Percentiles rank a stretch among this genome's conserved stretches.
These are phyloP conservation scores for Citrus mangshanensis DNA, from an alignment of 345 rosid genomes.

Conservation along the genomic window DNA sequence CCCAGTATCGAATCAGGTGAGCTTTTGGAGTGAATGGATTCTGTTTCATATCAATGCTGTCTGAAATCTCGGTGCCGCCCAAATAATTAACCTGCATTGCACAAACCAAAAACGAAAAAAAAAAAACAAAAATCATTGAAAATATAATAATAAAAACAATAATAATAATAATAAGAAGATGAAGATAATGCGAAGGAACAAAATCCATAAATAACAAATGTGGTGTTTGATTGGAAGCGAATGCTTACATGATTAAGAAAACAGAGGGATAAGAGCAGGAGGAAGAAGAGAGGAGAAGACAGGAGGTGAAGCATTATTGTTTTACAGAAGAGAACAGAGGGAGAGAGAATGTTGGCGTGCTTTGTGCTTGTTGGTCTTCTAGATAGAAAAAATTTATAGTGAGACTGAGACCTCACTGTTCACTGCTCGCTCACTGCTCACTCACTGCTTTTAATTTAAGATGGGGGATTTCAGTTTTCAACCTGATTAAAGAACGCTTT, in stretches of 20 bases:
- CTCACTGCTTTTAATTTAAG: neutral
- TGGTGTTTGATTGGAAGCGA: neutral
- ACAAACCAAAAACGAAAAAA: neutral
- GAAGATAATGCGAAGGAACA: neutral
- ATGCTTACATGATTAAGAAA: slow-evolving; percentile 36
- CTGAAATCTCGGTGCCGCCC: slow-evolving; percentile 25
- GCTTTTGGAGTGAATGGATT: slow-evolving; percentile 83
- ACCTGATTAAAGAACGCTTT: neutral
- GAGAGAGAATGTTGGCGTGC: slow-evolving; percentile 32
- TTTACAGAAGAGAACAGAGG: slow-evolving; percentile 1
- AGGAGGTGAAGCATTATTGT: slow-evolving; percentile 14
- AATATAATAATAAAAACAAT: neutral
- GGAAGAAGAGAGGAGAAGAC: slow-evolving; percentile 23
- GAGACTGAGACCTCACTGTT: neutral
- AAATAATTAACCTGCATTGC: slow-evolving; percentile 42
- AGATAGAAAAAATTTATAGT: neutral
- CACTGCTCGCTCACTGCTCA: neutral
- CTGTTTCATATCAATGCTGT: slow-evolving; percentile 27
- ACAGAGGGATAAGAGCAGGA: slow-evolving; percentile 13
- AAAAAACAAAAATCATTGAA: neutral
- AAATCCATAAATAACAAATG: too few relatives aligned
- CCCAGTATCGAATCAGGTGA: slow-evolving; percentile 80
- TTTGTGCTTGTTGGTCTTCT: neutral
- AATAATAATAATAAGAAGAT: neutral
- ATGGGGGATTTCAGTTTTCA: neutral